Evolutionary conservation across 1,284 basidiomycete species (phyloP), one percentile per base, ranked within the genome.

Genomic region (Pseudomicrostroma phylloplanum): DNA sequence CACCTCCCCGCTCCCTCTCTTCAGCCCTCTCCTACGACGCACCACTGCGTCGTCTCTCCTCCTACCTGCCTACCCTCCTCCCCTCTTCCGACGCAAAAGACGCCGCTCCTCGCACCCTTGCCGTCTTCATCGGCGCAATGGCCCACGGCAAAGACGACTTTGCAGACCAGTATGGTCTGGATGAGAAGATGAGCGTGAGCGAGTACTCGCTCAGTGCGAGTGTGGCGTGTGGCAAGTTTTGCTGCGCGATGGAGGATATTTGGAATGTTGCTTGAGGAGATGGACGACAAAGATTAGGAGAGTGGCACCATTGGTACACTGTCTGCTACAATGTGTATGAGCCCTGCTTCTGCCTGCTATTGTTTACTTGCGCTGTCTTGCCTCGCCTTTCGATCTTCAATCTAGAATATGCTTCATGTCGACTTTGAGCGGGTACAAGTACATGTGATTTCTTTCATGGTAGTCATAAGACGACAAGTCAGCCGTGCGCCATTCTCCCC

Each of bases 121-220:
- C 91, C 13, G 90, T 98, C 58, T 97, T 97, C 77, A 92, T 98
- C 57, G 96, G 94, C 62, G 94, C 96, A 19, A 79, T 79, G 77
- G 75, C 77, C 1, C 72, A 70, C 73, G 84, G 84, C 9, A 87
- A 87, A 67, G 94, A 99, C 76, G 91, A 93, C 82, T 99, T 99
- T 82, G 94, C 96, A 12, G 96, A 99, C 81, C 12, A 42, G 42
- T 36, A 63, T 39, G 89, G 85, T n/a, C 81, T 91, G 67, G 94
- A 98, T 78, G 89, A 96, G 81, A 99, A 99, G 83, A 93, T 98
- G 75, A 87, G 90, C 66, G 92, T 99, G 80, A 92, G 90, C 74
- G 89, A 96, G 73, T 99, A 96, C 81, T 86, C 90, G 6, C 82
- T 98, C 56, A 94, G 91, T 74, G 94, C 96, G 21, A 91, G 89